Evolutionary conservation across 352 stramenopile genomes (phyloP).

Genomic region (Phytophthora boehmeriae): DNA sequence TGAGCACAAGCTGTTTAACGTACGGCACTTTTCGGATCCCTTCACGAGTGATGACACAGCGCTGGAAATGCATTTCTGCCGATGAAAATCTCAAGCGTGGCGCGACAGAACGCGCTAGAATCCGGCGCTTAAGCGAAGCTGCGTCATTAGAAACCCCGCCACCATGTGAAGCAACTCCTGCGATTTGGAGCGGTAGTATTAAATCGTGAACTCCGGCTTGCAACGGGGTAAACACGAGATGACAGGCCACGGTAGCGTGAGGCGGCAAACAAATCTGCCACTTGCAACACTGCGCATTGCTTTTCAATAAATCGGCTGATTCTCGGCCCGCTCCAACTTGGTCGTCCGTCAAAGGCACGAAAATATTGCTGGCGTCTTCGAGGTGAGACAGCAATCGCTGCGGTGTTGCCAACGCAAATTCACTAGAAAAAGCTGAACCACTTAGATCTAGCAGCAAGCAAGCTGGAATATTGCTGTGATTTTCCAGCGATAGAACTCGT

Average conservation of each 20-base stretch:
- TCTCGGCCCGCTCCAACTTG: constrained; percentile 9
- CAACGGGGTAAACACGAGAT: constrained; percentile 78
- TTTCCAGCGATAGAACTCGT: constrained; percentile 72
- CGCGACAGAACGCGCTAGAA: constrained; percentile 58
- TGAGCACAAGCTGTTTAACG: constrained; percentile 78
- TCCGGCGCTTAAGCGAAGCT: constrained; percentile 39
- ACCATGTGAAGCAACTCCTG: constrained; percentile 37
- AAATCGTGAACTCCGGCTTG: constrained; percentile 52
- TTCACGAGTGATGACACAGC: constrained; percentile 86
- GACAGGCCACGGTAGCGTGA: constrained; percentile 67
- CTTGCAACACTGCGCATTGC: constrained; percentile 41
- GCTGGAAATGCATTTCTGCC: constrained; percentile 81
- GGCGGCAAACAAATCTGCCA: constrained; percentile 82
- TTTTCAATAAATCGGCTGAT: constrained; percentile 1
- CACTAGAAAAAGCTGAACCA: constrained; percentile 37
- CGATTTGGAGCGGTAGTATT: constrained; percentile 78
- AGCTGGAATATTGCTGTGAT: constrained; percentile 81
- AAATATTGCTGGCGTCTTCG: constrained; percentile 85
- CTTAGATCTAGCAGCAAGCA: constrained; percentile 79
- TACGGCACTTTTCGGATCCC: constrained; percentile 88
- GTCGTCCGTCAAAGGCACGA: constrained; percentile 54
- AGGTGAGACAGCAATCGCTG: constrained; percentile 52
- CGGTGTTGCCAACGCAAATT: constrained; percentile 74
- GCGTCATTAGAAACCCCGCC: constrained; percentile 14
- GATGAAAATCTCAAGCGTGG: constrained; percentile 77